Evolutionary conservation across 2,329 filamentous ascomycete genomes (phyloP).

Genomic region (Cladobotryum mycophilum): DNA sequence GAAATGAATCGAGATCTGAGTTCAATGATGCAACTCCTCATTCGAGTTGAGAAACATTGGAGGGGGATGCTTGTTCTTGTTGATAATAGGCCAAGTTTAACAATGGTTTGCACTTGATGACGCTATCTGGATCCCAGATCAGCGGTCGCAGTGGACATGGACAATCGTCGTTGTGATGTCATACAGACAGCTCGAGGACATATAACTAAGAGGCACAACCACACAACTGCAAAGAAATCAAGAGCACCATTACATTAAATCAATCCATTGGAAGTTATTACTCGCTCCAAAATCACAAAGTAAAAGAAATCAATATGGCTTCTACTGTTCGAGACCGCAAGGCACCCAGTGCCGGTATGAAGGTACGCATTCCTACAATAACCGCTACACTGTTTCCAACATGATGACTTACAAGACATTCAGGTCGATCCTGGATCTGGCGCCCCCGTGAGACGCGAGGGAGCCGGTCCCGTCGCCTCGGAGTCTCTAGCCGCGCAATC

Average conservation of each 20-base stretch:
- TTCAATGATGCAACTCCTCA: constrained; percentile 7
- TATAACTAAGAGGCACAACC: too few species aligned
- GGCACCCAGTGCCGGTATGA: constrained; percentile 13
- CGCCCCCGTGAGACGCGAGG: constrained; percentile 50
- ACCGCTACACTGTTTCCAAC: background rate
- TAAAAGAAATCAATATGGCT: background rate
- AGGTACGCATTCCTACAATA: constrained; percentile 6
- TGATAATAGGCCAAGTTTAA: background rate
- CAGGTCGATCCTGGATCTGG: constrained; percentile 43
- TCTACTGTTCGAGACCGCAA: constrained; percentile 10
- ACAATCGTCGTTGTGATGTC: constrained; percentile 7
- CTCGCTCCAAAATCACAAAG: background rate
- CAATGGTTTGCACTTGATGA: background rate
- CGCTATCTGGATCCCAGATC: background rate
- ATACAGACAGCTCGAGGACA: background rate
- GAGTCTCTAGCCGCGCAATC: constrained; percentile 77
- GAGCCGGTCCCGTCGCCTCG: constrained; percentile 54
- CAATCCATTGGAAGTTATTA: background rate
- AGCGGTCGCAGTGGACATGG: background rate
- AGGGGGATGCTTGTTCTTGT: background rate
- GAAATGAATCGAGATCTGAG: background rate
- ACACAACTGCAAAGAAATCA: background rate
- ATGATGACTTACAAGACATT: background rate
- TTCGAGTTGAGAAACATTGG: background rate
- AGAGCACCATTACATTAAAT: background rate